A percentile compares a stretch with the other conserved stretches of the same genome.
phyloP scores from a whole-genome alignment of 345 rosid species.

The Pistacia integerrima region DNA sequence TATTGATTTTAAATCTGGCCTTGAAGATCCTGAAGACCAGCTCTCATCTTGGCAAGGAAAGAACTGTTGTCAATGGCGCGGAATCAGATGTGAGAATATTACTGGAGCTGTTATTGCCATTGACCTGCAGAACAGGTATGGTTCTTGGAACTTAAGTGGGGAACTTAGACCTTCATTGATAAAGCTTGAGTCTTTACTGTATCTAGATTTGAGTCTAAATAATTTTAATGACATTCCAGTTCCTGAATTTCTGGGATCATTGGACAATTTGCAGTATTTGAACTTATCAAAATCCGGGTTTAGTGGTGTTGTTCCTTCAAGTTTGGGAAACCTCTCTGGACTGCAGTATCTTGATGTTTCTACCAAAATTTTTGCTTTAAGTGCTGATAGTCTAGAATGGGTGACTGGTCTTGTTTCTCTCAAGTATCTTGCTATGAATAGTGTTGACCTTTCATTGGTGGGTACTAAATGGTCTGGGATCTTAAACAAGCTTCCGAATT shows the following conservation, averaged over 20 bases:
- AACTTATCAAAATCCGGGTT: slow-evolving; percentile 44
- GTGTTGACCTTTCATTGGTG: slow-evolving; percentile 26
- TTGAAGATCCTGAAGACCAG: slow-evolving; percentile 27
- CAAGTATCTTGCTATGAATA: slow-evolving; percentile 27
- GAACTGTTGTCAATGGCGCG: slow-evolving; percentile 46
- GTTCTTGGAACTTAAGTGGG: slow-evolving; percentile 39
- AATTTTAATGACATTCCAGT: slow-evolving; percentile 28
- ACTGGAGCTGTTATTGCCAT: slow-evolving; percentile 32
- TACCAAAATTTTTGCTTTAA: slow-evolving; percentile 12
- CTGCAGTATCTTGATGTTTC: slow-evolving; percentile 45
- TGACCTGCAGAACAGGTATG: slow-evolving; percentile 19
- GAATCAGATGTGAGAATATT: slow-evolving; percentile 29
- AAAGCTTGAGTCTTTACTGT: slow-evolving; percentile 30
- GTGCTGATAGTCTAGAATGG: slow-evolving; percentile 36
- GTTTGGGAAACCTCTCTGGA: slow-evolving; percentile 38
- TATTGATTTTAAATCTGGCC: slow-evolving; percentile 29
- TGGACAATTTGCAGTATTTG: slow-evolving; percentile 30
- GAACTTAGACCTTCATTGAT: slow-evolving; percentile 42
- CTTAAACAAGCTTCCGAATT: slow-evolving; percentile 22
- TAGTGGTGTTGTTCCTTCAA: slow-evolving; percentile 31
- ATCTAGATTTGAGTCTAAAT: slow-evolving; percentile 46
- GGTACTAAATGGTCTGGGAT: slow-evolving; percentile 21
- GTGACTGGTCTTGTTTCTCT: slow-evolving; percentile 37
- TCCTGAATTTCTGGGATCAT: slow-evolving; percentile 46
- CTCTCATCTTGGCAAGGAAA: slow-evolving; percentile 37